Evolutionary conservation across 768 basidiomycete species (phyloP).

Genomic region (Termitomyces sp.): DNA sequence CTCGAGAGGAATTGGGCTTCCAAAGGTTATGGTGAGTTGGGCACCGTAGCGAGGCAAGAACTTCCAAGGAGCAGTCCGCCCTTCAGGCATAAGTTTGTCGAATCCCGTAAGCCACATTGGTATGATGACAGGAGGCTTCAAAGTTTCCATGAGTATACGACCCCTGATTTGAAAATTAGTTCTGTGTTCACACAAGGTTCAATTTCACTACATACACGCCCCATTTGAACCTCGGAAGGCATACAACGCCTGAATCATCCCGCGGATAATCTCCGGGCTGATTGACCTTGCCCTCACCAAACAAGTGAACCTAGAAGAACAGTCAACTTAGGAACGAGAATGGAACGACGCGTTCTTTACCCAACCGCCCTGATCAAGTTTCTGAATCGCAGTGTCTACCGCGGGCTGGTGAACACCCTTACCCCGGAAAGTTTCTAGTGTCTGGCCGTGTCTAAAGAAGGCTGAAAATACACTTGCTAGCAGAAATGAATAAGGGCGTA

Average conservation of each 20-base stretch:
- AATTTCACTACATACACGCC: conserved; percentile 66
- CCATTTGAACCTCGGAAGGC: conserved; percentile 87
- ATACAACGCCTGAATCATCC: conserved; percentile 37
- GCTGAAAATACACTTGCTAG: conserved; percentile 68
- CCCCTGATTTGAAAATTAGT: conserved; percentile 45
- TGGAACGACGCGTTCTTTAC: conserved; percentile 40
- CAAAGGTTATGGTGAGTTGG: conserved; percentile 74
- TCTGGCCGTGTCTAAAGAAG: conserved; percentile 89
- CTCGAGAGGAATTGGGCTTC: conserved; percentile 58
- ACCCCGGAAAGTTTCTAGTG: conserved; percentile 91
- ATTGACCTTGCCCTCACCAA: conserved; percentile 85
- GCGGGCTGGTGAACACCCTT: conserved; percentile 85
- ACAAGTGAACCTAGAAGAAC: conserved; percentile 75
- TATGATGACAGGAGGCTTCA: conserved; percentile 70
- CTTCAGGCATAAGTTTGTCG: conserved; percentile 88
- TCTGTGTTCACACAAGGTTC: not conserved
- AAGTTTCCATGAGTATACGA: conserved; percentile 67
- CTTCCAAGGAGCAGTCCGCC: conserved; percentile 71
- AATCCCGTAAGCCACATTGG: conserved; percentile 93
- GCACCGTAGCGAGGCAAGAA: conserved; percentile 62
- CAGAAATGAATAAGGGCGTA: conserved; percentile 11
- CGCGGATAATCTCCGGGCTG: conserved; percentile 56
- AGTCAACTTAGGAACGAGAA: not conserved
- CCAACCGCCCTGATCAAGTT: conserved; percentile 83
- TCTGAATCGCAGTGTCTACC: conserved; percentile 77